These are phyloP conservation scores for Achlya hypogyna DNA, from an alignment of 352 stramenopile genomes.

Conservation along the genomic window DNA sequence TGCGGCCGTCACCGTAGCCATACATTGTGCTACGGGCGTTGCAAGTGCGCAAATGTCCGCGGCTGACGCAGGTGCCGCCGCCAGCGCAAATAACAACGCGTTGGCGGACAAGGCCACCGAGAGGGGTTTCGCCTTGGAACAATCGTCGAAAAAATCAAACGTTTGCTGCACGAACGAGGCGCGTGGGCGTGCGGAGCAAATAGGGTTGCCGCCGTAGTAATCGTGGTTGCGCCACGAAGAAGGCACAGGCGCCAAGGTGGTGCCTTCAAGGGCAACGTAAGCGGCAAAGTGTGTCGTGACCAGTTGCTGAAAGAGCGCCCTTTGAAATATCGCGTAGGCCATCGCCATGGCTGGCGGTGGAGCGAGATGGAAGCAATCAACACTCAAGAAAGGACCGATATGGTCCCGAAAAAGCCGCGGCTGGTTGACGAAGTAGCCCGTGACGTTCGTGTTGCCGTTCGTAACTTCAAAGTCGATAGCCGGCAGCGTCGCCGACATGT, in stretches of 20 bases:
- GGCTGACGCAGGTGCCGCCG: background rate
- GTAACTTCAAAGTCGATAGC: background rate
- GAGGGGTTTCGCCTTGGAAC: background rate
- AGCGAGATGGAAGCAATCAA: background rate
- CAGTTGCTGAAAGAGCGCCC: background rate
- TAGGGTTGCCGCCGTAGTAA: background rate
- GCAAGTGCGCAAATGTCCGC: background rate
- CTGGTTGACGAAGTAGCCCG: background rate
- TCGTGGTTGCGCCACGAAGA: background rate
- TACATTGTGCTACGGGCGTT: background rate
- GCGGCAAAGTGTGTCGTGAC: background rate
- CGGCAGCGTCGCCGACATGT: background rate
- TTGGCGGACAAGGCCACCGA: background rate
- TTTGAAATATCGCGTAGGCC: background rate
- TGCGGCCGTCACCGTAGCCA: background rate
- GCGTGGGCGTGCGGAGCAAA: background rate
- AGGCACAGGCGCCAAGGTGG: background rate
- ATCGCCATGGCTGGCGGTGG: background rate
- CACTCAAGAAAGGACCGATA: background rate
- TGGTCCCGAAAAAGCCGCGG: background rate
- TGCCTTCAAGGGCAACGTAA: background rate
- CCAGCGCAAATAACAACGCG: background rate
- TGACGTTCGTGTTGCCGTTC: background rate
- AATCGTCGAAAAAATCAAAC: background rate
- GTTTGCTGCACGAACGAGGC: background rate